A percentile compares a stretch with the other conserved stretches of the same genome.
These are phyloP conservation scores for Zymoseptoria passerinii DNA, from an alignment of 2,329 filamentous ascomycete species.

Conservation along the genomic window DNA sequence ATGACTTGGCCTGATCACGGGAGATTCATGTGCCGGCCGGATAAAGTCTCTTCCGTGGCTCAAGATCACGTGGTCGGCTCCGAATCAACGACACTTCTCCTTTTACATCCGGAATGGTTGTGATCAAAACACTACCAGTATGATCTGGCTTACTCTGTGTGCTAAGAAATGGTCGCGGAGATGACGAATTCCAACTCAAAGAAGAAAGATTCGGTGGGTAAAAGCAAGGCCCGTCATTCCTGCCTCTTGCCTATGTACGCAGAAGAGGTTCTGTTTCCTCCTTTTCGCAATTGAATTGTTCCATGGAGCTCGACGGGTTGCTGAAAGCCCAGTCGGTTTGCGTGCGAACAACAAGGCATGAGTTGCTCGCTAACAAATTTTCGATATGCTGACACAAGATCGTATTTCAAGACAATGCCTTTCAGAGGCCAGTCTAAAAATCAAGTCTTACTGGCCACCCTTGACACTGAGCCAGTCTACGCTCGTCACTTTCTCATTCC, in stretches of 20 bases:
- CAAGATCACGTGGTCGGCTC: not conserved
- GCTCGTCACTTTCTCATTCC: no score
- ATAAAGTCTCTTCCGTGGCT: not conserved
- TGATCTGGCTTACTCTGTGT: not conserved
- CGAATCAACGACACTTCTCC: not conserved
- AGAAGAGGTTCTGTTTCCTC: not conserved
- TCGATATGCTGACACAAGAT: not conserved
- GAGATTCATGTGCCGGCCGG: not conserved
- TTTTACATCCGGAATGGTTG: no score
- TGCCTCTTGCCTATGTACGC: not conserved
- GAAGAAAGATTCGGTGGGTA: no score
- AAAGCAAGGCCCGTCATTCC: not conserved
- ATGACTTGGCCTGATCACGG: not conserved
- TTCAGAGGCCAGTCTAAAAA: no score
- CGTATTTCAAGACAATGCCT: not conserved
- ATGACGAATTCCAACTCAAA: no score
- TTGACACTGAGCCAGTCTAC: no score
- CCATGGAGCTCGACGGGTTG: not conserved
- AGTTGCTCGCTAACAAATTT: not conserved
- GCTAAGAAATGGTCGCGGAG: not conserved
- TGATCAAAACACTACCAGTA: not conserved
- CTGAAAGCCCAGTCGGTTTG: not conserved
- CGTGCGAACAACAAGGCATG: not conserved
- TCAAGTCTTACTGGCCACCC: no score
- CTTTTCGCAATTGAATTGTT: not conserved